Evolutionary conservation across 2,329 filamentous ascomycete species (phyloP).

Genomic region (Xylariaceae sp.): DNA sequence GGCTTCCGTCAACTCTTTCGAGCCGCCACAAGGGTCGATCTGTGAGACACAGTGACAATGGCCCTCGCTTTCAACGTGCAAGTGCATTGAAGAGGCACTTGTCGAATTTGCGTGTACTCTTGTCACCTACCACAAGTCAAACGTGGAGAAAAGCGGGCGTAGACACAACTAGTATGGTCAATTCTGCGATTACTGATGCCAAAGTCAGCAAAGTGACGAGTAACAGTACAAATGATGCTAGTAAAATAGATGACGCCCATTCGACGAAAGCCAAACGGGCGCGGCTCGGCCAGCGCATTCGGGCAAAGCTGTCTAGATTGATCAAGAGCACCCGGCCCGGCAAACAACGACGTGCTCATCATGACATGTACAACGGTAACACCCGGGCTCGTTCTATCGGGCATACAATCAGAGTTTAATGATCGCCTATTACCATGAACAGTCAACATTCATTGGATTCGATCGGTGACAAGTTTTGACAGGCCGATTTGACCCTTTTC

Average conservation of each 20-base stretch:
- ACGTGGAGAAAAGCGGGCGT: too few species aligned
- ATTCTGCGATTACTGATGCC: not conserved
- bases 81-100: slow-evolving; percentile 24
- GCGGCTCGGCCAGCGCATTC: slow-evolving; percentile 23
- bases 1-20: slow-evolving; percentile 4
- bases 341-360: slow-evolving; percentile 19
- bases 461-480: slow-evolving; percentile 20
- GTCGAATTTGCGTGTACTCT: slow-evolving; percentile 23
- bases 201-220: not conserved
- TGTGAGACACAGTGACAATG: slow-evolving; percentile 2
- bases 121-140: slow-evolving; percentile 10
- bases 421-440: not conserved
- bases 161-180: slow-evolving; percentile 4
- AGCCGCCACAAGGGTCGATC: slow-evolving; percentile 6
- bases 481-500: slow-evolving; percentile 26
- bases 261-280: slow-evolving; percentile 4
- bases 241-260: slow-evolving; percentile 5
- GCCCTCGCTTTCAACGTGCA: slow-evolving; percentile 10
- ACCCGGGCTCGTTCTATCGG: too few species aligned
- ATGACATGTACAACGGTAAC: slow-evolving; percentile 8
- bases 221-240: slow-evolving; percentile 7
- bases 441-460: slow-evolving; percentile 26
- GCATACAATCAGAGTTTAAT: too few species aligned
- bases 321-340: slow-evolving; percentile 23
- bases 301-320: slow-evolving; percentile 26